phyloP scores from a whole-genome alignment of 2,329 filamentous ascomycete genomes.

The Lachnellula arida region DNA sequence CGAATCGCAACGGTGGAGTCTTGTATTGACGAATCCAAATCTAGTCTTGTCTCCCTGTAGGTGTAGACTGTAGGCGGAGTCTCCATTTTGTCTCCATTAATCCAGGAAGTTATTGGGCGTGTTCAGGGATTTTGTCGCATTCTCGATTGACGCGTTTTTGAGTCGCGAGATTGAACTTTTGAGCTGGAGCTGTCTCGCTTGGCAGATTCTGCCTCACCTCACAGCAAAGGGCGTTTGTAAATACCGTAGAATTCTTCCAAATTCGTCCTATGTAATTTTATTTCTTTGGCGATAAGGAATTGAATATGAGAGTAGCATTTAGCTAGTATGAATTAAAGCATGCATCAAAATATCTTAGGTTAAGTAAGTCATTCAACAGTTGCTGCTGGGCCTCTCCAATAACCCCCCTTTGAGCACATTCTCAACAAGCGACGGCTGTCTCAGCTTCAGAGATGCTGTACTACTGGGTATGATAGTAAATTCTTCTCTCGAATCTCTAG shows the following conservation, averaged over 20 bases:
- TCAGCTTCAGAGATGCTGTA: no score
- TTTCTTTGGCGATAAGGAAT: background rate
- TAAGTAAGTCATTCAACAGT: no score
- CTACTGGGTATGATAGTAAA: background rate
- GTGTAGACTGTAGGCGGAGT: conserved; percentile 58
- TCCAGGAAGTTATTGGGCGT: conserved; percentile 11
- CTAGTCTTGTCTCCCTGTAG: conserved; percentile 84
- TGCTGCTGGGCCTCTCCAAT: no score
- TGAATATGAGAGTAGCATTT: no score
- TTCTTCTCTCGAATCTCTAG: background rate
- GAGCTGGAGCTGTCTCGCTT: background rate
- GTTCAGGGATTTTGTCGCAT: conserved; percentile 20
- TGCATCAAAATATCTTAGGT: no score
- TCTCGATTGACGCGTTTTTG: conserved; percentile 15
- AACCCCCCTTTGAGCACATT: no score
- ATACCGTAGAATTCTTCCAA: no score
- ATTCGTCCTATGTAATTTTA: background rate
- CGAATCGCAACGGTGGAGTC: conserved; percentile 67
- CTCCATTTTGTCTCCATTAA: conserved; percentile 66
- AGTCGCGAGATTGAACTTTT: background rate
- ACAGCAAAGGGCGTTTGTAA: background rate
- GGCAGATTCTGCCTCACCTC: background rate
- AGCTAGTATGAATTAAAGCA: no score
- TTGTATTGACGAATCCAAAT: conserved; percentile 67
- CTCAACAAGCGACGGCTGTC: no score